Conservation (phyloP, 179 eudicot species). For the Beta macrorhiza region DNA sequence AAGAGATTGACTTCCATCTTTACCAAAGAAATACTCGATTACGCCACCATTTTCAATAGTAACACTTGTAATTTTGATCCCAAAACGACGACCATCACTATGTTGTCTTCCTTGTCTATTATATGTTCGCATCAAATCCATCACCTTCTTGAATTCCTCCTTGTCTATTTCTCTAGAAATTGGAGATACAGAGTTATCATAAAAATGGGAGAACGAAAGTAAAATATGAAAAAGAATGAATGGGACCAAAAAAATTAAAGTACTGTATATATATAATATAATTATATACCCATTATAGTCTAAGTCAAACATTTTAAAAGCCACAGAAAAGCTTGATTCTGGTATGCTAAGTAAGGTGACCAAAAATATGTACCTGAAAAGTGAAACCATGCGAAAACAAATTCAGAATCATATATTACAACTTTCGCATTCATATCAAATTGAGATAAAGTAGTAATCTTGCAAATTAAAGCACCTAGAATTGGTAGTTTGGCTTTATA, state of each 20-base stretch:
- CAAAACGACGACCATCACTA: slow-evolving; percentile 58
- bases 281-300: slow-evolving; percentile 59
- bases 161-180: slow-evolving; percentile 59
- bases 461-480: no score
- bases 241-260: no score
- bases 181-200: not conserved
- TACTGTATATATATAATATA: not conserved
- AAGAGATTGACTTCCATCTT: slow-evolving; percentile 70
- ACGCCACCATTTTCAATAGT: slow-evolving; percentile 76
- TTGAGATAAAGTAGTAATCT: no score
- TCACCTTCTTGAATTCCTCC: slow-evolving; percentile 85
- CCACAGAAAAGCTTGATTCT: slow-evolving; percentile 82
- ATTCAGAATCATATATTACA: not conserved
- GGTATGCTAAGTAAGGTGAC: slow-evolving; percentile 86
- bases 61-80: slow-evolving; percentile 51
- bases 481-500: no score
- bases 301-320: slow-evolving; percentile 91
- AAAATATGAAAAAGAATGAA: not conserved
- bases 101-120: slow-evolving; percentile 75
- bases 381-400: not conserved
- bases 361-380: slow-evolving; percentile 70
- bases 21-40: slow-evolving; percentile 78
- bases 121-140: slow-evolving; percentile 71
- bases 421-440: no score
- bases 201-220: not conserved